phyloP scores from a whole-genome alignment of 2,329 filamentous ascomycete species.

The Monilinia polystroma region DNA sequence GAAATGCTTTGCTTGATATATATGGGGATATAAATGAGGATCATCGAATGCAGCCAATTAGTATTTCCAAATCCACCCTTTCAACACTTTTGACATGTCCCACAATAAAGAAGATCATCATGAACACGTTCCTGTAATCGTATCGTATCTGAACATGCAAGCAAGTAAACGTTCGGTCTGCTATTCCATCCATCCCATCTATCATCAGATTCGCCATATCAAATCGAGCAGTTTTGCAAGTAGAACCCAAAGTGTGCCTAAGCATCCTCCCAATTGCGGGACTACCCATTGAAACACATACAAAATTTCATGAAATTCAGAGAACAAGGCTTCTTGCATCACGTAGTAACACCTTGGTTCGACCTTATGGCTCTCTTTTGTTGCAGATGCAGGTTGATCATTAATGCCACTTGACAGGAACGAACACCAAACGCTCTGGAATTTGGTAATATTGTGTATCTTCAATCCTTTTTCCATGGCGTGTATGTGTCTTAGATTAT shows the following conservation, averaged over 20 bases:
- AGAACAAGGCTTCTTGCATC: slow-evolving; percentile 4
- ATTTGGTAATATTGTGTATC: neutral
- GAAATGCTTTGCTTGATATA: slow-evolving; percentile 5
- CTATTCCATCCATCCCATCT: neutral
- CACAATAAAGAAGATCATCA: slow-evolving; percentile 12
- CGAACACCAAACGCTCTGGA: neutral
- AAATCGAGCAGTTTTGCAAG: neutral
- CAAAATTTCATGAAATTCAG: neutral
- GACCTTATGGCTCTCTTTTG: neutral
- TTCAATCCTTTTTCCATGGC: slow-evolving; percentile 1
- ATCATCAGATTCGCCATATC: neutral
- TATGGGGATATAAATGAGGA: slow-evolving; percentile 16
- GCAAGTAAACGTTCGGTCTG: slow-evolving; percentile 5
- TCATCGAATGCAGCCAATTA: slow-evolving; percentile 14
- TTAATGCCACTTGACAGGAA: slow-evolving; percentile 13
- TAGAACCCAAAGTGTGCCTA: neutral
- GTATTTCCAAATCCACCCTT: slow-evolving; percentile 1
- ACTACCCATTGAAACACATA: slow-evolving; percentile 5
- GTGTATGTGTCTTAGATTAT: slow-evolving; percentile 18
- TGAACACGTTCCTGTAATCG: neutral
- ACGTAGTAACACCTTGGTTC: neutral
- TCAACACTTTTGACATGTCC: slow-evolving; percentile 6
- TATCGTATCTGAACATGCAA: slow-evolving; percentile 1
- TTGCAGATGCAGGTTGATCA: slow-evolving; percentile 9
- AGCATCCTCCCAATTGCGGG: slow-evolving; percentile 7